Percentiles rank a stretch among this genome's conserved stretches.
Conservation (phyloP, 1,139 yeast species). For the Debaryomyces psychrophilus region DNA sequence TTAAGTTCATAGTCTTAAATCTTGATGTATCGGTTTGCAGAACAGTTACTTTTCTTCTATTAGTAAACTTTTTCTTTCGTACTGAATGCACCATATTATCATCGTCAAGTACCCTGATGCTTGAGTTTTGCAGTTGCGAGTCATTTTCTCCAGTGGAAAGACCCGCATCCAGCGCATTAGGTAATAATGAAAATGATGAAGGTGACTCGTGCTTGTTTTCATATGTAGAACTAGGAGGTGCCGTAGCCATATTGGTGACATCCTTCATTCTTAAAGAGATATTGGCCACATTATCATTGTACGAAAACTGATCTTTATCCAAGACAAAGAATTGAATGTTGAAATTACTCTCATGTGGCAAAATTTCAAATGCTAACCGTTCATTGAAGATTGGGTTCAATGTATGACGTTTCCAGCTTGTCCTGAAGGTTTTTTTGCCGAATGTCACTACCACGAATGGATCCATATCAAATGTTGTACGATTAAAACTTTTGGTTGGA, state of each 20-base stretch:
- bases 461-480: slow-evolving; percentile 91
- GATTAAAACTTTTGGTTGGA: slow-evolving; percentile 58
- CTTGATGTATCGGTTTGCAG: slow-evolving; percentile 44
- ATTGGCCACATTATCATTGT: slow-evolving; percentile 79
- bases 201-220: not conserved
- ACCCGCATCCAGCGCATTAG: slow-evolving; percentile 1
- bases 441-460: slow-evolving; percentile 93
- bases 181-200: slow-evolving; percentile 1
- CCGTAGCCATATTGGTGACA: slow-evolving; percentile 39
- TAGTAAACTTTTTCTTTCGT: slow-evolving; percentile 32
- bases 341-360: slow-evolving; percentile 64
- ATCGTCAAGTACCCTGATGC: slow-evolving; percentile 33
- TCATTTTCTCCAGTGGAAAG: slow-evolving; percentile 24
- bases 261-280: slow-evolving; percentile 57
- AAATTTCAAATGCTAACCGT: slow-evolving; percentile 75
- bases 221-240: slow-evolving; percentile 1
- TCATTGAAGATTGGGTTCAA: slow-evolving; percentile 84
- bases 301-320: slow-evolving; percentile 83
- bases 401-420: slow-evolving; percentile 84
- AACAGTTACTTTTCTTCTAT: slow-evolving; percentile 30
- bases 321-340: slow-evolving; percentile 71
- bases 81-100: slow-evolving; percentile 34
- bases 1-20: slow-evolving; percentile 46
- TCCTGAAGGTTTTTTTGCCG: slow-evolving; percentile 85
- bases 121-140: slow-evolving; percentile 18